These are phyloP conservation scores for Balamuthia mandrillaris DNA, from an alignment of 208 protist species.

Conservation along the genomic window DNA sequence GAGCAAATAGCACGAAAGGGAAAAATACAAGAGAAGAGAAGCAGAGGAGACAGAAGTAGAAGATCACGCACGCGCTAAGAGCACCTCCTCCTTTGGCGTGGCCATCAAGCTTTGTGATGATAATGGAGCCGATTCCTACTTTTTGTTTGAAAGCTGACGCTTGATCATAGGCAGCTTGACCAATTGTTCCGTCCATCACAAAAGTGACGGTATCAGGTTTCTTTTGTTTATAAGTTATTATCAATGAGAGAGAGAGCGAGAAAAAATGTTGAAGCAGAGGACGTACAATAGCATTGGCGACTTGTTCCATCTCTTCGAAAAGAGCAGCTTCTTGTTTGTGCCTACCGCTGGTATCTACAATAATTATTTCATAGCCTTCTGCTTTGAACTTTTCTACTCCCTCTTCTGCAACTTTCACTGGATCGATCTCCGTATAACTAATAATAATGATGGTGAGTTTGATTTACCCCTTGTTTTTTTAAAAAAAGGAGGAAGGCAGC, in stretches of 20 bases:
- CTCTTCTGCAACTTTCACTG: conserved; percentile 90
- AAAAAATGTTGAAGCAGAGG: background rate
- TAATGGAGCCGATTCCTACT: conserved; percentile 93
- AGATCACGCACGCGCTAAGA: conserved; percentile 76
- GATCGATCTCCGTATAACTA: conserved; percentile 89
- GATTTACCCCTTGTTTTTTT: background rate
- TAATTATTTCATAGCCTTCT: conserved; percentile 92
- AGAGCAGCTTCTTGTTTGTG: conserved; percentile 97
- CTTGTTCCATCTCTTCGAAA: conserved; percentile 98
- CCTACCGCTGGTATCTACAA: conserved; percentile 97
- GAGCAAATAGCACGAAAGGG: no score
- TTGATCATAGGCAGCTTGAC: conserved; percentile 94
- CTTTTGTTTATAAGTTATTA: conserved; percentile 69
- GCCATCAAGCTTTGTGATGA: conserved; percentile 99
- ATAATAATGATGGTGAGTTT: background rate
- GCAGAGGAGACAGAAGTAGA: background rate
- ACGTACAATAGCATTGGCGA: conserved; percentile 51
- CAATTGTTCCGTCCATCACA: conserved; percentile 96
- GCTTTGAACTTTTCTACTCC: conserved; percentile 92
- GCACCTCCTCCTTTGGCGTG: conserved; percentile 98
- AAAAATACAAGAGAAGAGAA: background rate
- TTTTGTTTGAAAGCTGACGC: conserved; percentile 71
- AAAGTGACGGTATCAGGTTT: conserved; percentile 95
- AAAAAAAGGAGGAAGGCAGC: background rate
- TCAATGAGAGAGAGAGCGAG: background rate